These are phyloP conservation scores for Spinacia oleracea DNA, from an alignment of 179 eudicot genomes.

Conservation along the genomic window DNA sequence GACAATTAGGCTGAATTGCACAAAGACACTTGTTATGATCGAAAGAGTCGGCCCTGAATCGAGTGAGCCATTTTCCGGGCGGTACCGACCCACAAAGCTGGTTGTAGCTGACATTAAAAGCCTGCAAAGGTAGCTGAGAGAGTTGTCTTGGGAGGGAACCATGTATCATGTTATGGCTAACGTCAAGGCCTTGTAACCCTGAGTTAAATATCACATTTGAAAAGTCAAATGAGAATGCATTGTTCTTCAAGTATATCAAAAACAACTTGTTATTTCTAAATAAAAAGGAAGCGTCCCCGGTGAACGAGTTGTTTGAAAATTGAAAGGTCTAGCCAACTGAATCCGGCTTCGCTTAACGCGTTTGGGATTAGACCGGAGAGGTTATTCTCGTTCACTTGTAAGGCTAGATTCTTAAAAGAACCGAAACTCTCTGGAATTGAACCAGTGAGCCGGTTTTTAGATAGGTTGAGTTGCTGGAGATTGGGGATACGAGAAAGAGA, in stretches of 20 bases:
- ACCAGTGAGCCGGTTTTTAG: constrained; percentile 43
- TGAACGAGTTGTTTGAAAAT: constrained; percentile 41
- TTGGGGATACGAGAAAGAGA: constrained; percentile 38
- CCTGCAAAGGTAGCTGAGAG: constrained; percentile 17
- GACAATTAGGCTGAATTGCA: not conserved
- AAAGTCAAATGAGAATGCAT: constrained; percentile 30
- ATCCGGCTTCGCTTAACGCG: constrained; percentile 24
- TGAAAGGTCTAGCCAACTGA: constrained; percentile 37
- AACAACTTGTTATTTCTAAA: constrained; percentile 7
- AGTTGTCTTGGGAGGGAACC: constrained; percentile 33
- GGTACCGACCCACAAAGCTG: constrained; percentile 38
- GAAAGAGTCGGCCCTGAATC: constrained; percentile 28
- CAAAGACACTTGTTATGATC: constrained; percentile 33
- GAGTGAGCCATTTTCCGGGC: constrained; percentile 25
- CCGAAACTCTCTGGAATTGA: constrained; percentile 46
- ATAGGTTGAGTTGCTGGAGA: constrained; percentile 36
- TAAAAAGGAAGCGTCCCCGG: constrained; percentile 45
- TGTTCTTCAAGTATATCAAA: constrained; percentile 21
- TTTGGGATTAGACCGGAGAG: constrained; percentile 50
- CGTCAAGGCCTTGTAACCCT: constrained; percentile 23
- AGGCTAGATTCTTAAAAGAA: constrained; percentile 25
- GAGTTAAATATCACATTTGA: constrained; percentile 31
- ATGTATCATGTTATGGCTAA: constrained; percentile 31
- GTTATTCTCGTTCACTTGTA: constrained; percentile 42
- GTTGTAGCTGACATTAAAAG: constrained; percentile 32